phyloP scores from a whole-genome alignment of 2,329 filamentous ascomycete species.

The Colletotrichum gigasporum region DNA sequence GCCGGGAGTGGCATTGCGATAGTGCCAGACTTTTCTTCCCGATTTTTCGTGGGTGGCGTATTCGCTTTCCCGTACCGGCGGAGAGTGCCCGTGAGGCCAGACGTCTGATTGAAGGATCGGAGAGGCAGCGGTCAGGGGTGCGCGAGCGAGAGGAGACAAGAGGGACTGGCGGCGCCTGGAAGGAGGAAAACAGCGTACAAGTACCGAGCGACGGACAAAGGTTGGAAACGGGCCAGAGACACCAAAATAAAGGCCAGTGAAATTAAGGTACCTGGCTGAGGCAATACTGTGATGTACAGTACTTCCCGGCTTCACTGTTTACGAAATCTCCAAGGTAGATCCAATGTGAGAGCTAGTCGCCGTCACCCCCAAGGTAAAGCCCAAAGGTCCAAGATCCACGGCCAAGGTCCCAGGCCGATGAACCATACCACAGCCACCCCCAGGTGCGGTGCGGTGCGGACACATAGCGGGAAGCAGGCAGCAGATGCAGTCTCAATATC shows the following conservation, averaged over 20 bases:
- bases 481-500: conserved; percentile 13
- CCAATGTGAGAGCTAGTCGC: neutral
- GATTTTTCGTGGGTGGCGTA: neutral
- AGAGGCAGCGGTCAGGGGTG: neutral
- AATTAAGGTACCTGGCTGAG: too few relatives aligned
- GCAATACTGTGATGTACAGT: too few relatives aligned
- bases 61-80: neutral
- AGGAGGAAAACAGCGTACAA: neutral
- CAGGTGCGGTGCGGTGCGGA: neutral
- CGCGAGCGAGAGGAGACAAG: neutral
- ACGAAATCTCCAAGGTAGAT: neutral
- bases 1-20: neutral
- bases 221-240: neutral
- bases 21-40: neutral
- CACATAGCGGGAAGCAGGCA: conserved; percentile 20
- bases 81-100: neutral
- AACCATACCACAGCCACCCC: conserved; percentile 14
- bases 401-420: too few relatives aligned
- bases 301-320: too few relatives aligned
- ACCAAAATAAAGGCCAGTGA: neutral
- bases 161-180: too few relatives aligned
- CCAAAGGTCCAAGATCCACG: neutral
- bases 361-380: conserved; percentile 8
- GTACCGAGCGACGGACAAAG: conserved; percentile 9
- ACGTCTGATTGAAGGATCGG: neutral